A percentile compares a stretch with the other conserved stretches of the same genome.
These are phyloP conservation scores for Entomortierella parvispora DNA, from an alignment of 192 early-diverging fungal species.

Conservation along the genomic window DNA sequence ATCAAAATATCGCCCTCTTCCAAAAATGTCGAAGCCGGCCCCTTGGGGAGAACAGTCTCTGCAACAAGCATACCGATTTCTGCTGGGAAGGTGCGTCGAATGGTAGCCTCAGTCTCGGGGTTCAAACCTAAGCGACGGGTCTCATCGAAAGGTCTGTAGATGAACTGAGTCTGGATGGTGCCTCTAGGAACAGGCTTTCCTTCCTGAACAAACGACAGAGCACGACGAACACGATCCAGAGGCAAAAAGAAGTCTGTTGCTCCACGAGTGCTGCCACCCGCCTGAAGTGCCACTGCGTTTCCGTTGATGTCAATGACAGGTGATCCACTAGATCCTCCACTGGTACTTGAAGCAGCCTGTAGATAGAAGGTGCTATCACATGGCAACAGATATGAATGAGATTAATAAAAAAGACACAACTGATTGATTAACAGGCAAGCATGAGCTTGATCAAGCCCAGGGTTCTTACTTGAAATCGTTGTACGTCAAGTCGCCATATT, in stretches of 20 bases:
- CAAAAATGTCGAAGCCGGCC: conserved; percentile 70
- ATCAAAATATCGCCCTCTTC: conserved; percentile 84
- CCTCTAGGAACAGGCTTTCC: conserved; percentile 66
- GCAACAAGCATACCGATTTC: conserved; percentile 86
- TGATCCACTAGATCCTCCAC: conserved; percentile 80
- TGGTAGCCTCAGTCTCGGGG: conserved; percentile 67
- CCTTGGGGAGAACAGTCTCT: conserved; percentile 78
- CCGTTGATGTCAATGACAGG: conserved; percentile 87
- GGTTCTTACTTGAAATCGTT: conserved; percentile 73
- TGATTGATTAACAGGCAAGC: too few relatives aligned
- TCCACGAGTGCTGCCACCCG: conserved; percentile 74
- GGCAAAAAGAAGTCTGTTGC: conserved; percentile 91
- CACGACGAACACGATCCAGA: conserved; percentile 74
- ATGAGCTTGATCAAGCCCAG: too few relatives aligned
- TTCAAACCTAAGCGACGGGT: conserved; percentile 74
- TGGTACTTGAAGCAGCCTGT: conserved; percentile 82
- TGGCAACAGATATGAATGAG: background rate
- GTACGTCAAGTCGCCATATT: conserved; percentile 82
- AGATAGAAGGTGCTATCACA: conserved; percentile 65
- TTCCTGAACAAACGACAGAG: conserved; percentile 61
- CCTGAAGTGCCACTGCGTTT: conserved; percentile 84
- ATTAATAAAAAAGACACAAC: conserved; percentile 46
- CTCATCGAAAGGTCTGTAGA: conserved; percentile 83
- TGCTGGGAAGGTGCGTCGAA: conserved; percentile 66
- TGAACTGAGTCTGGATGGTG: conserved; percentile 78